Evolutionary conservation across 495 filamentous ascomycete genomes (phyloP).

Genomic region (Penicillium mononematosum): DNA sequence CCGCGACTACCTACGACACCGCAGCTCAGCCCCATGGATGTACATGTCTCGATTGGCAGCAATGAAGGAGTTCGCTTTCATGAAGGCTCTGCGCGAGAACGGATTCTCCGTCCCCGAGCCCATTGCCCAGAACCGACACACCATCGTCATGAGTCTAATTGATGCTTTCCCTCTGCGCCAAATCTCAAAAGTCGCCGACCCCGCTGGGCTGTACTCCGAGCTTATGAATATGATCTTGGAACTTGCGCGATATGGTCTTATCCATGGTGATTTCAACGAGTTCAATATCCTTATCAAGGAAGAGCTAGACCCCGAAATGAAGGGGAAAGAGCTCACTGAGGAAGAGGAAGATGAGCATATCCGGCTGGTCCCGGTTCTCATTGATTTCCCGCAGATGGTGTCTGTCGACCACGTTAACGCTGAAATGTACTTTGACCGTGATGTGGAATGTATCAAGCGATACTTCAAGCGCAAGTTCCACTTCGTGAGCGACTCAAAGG

Average conservation of each 20-base stretch:
- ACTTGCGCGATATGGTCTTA: slow-evolving; percentile 83
- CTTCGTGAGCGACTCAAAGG: slow-evolving; percentile 76
- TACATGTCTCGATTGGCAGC: slow-evolving; percentile 92
- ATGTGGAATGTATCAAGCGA: slow-evolving; percentile 88
- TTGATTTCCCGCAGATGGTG: slow-evolving; percentile 98
- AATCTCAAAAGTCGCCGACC: slow-evolving; percentile 73
- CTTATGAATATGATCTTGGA: slow-evolving; percentile 83
- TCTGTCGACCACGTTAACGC: slow-evolving; percentile 94
- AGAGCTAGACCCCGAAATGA: slow-evolving; percentile 44
- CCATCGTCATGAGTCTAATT: slow-evolving; percentile 89
- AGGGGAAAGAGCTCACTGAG: slow-evolving; percentile 34
- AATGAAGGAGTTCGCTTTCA: slow-evolving; percentile 88
- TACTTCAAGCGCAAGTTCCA: slow-evolving; percentile 89
- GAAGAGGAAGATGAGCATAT: slow-evolving; percentile 36
- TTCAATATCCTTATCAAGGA: slow-evolving; percentile 97
- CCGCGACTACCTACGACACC: slow-evolving; percentile 89
- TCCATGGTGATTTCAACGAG: slow-evolving; percentile 99
- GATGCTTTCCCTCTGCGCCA: slow-evolving; percentile 88
- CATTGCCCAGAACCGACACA: slow-evolving; percentile 83
- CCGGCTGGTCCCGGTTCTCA: slow-evolving; percentile 65
- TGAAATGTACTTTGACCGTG: slow-evolving; percentile 91
- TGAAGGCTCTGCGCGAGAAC: slow-evolving; percentile 77
- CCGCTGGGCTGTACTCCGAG: slow-evolving; percentile 78
- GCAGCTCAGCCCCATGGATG: slow-evolving; percentile 84
- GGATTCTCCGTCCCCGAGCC: slow-evolving; percentile 89